These are phyloP conservation scores for Dorcoceras hygrometricum DNA, from an alignment of 257 asterid genomes.

Conservation along the genomic window DNA sequence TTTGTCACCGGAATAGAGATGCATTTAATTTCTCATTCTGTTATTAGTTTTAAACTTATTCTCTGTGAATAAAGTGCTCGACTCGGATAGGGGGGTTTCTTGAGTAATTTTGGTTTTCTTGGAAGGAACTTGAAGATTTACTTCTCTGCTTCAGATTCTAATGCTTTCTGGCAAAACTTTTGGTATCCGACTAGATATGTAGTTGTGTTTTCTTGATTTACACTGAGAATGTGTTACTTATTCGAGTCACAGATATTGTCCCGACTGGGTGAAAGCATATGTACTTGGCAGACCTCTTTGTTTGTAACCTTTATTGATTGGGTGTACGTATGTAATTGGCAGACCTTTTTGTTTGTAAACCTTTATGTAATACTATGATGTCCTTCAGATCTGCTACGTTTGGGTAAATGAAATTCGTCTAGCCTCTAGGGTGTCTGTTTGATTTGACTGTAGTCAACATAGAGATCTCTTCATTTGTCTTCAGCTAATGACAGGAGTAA, in stretches of 20 bases:
- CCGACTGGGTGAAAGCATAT: not conserved
- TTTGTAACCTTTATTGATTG: not conserved
- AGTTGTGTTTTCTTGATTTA: not conserved
- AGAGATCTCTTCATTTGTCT: not conserved
- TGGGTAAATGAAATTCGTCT: not conserved
- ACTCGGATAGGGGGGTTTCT: conserved; percentile 33
- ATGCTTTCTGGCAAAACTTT: not conserved
- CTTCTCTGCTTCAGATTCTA: conserved; percentile 13
- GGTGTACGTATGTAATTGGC: not conserved
- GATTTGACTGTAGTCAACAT: not conserved
- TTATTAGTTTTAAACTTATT: conserved; percentile 28
- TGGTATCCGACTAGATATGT: not conserved
- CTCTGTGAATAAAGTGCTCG: conserved; percentile 26
- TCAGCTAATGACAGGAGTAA: not conserved
- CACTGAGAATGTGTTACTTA: not conserved
- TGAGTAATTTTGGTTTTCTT: conserved; percentile 20
- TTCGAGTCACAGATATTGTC: not conserved
- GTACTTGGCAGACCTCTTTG: not conserved
- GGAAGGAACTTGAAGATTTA: not conserved
- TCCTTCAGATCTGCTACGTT: not conserved
- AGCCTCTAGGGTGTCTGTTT: not conserved
- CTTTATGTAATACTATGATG: not conserved
- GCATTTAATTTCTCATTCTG: not conserved
- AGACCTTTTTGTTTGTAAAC: not conserved
- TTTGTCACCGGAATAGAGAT: conserved; percentile 15